phyloP scores from a whole-genome alignment of 495 filamentous ascomycete species.

The Hypomontagnella monticulosa region DNA sequence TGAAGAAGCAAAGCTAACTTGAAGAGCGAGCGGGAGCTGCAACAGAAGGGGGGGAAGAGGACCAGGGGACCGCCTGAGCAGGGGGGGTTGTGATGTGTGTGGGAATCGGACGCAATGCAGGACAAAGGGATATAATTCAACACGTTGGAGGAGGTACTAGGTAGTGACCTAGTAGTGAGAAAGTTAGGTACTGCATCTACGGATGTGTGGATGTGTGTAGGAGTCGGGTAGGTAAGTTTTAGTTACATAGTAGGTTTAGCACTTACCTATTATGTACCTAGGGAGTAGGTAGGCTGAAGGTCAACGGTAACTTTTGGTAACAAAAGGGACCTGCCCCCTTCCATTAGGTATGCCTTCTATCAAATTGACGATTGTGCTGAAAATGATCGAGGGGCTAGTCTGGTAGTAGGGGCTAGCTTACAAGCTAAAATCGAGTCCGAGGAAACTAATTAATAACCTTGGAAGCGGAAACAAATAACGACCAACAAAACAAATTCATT shows the following conservation, averaged over 20 bases:
- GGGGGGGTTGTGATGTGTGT: not conserved
- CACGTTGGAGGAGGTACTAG: too few relatives aligned
- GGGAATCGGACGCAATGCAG: constrained; percentile 36
- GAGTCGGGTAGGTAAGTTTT: too few relatives aligned
- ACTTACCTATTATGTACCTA: too few relatives aligned
- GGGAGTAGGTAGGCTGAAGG: too few relatives aligned
- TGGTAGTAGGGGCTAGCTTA: too few relatives aligned
- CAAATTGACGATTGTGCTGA: not conserved
- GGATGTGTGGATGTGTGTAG: too few relatives aligned
- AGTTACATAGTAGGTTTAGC: too few relatives aligned
- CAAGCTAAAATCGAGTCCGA: constrained; percentile 23
- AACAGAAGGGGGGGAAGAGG: constrained; percentile 31
- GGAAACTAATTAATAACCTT: constrained; percentile 3
- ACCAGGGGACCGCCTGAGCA: constrained; percentile 2
- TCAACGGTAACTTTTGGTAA: too few relatives aligned
- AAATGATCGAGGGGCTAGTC: constrained; percentile 17
- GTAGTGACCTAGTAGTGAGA: too few relatives aligned
- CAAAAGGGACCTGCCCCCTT: too few relatives aligned
- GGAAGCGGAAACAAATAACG: constrained; percentile 7
- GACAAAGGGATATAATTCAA: constrained; percentile 36
- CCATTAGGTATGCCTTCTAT: too few relatives aligned
- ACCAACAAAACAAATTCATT: not conserved
- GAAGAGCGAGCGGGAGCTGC: constrained; percentile 32
- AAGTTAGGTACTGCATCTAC: too few relatives aligned
- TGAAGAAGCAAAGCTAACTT: constrained; percentile 24